Conservation (phyloP, 208 protist species). For the Wallacemonas collosoma region DNA sequence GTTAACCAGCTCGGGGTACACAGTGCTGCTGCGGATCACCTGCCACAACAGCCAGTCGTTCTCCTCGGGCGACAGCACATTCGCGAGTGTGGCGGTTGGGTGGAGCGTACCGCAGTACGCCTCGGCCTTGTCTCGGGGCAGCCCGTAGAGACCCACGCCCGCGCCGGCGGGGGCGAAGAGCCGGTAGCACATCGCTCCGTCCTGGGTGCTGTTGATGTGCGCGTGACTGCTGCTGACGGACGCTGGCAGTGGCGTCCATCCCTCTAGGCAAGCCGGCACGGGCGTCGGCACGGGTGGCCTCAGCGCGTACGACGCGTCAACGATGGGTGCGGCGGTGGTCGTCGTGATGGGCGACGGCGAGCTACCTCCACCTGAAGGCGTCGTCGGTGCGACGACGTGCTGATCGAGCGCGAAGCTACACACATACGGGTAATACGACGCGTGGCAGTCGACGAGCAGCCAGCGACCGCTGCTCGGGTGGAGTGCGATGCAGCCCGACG, state of each 20-base stretch:
- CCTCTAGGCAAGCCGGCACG: slow-evolving; percentile 39
- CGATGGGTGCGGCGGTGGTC: slow-evolving; percentile 6
- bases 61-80: slow-evolving; percentile 43
- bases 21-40: slow-evolving; percentile 21
- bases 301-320: slow-evolving; percentile 5
- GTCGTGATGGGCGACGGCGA: neutral
- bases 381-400: neutral
- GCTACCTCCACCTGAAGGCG: slow-evolving; percentile 9
- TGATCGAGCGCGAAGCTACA: slow-evolving; percentile 38
- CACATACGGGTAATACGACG: slow-evolving; percentile 34
- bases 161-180: slow-evolving; percentile 37
- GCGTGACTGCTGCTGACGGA: slow-evolving; percentile 28
- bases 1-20: slow-evolving; percentile 16
- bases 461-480: slow-evolving; percentile 37
- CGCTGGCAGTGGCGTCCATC: slow-evolving; percentile 44
- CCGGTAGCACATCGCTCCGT: slow-evolving; percentile 47
- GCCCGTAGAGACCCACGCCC: slow-evolving; percentile 34
- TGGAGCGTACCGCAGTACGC: slow-evolving; percentile 39
- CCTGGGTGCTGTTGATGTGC: slow-evolving; percentile 15
- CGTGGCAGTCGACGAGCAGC: slow-evolving; percentile 33
- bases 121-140: slow-evolving; percentile 29
- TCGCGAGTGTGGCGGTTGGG: slow-evolving; percentile 52
- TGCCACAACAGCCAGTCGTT: slow-evolving; percentile 39
- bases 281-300: slow-evolving; percentile 41
- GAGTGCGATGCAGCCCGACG: slow-evolving; percentile 55